Evolutionary conservation across 768 basidiomycete genomes (phyloP).

Genomic region (Xanthoconium purpureum): DNA sequence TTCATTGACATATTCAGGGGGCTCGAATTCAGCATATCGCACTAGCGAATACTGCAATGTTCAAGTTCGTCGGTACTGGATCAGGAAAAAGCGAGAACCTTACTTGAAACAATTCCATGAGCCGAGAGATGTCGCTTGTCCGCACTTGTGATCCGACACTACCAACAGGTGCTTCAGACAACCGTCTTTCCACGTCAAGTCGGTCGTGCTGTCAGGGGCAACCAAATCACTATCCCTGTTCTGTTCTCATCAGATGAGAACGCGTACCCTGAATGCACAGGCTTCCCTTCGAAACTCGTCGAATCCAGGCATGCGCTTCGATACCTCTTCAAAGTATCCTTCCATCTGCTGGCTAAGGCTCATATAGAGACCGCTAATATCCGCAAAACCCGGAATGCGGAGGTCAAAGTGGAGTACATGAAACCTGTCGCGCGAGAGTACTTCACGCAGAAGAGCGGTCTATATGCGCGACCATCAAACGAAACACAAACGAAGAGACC

Average conservation of each 20-base stretch:
- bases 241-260: neutral
- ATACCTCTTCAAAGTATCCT: constrained; percentile 68
- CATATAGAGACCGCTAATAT: constrained; percentile 71
- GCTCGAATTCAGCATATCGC: constrained; percentile 70
- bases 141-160: constrained; percentile 51
- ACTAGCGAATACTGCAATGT: constrained; percentile 57
- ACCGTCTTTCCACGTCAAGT: constrained; percentile 63
- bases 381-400: constrained; percentile 80
- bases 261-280: constrained; percentile 70
- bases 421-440: constrained; percentile 63
- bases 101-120: constrained; percentile 85
- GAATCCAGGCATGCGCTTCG: constrained; percentile 56
- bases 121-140: constrained; percentile 75
- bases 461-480: constrained; percentile 24
- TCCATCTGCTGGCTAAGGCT: constrained; percentile 81
- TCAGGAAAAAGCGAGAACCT: constrained; percentile 1
- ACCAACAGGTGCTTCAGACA: constrained; percentile 42
- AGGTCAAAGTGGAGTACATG: constrained; percentile 84
- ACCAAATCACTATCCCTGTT: constrained; percentile 1
- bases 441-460: constrained; percentile 78
- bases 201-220: constrained; percentile 61
- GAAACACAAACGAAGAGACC: constrained; percentile 1
- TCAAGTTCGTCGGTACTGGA: neutral
- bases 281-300: constrained; percentile 72
- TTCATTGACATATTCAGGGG: constrained; percentile 31